Evolutionary conservation across 805 yeast species (phyloP), one percentile per base, ranked within the genome.

Genomic region (Monosporozyma solicola): DNA sequence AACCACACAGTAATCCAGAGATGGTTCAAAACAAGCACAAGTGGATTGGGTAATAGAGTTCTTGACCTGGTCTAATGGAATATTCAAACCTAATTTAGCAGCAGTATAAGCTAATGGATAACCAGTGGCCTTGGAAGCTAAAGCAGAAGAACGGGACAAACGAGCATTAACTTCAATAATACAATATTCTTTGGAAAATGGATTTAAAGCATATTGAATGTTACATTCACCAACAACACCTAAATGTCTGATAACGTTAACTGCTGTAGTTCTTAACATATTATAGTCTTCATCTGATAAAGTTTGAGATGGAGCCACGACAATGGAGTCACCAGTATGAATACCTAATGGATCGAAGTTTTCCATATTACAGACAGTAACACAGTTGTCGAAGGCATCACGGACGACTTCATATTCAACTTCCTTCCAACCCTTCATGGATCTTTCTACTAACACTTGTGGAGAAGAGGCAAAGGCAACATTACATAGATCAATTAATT

Each of bases 201-300:
- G 98, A 68, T 92, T 87, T 68, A 92, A 79, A 51, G 98, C 97
- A 68, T 92, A 92, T 73, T 92, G 99, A 65, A 92, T 89, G 76
- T 92, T 92, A 79, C 99, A 92, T 77, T 92, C 99, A 78, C 99
- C 99, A 68, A 92, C 98, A 68, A 92, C 99, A 65, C 98, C 98
- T 65, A 92, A 78, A 69, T 92, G 99, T 72, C 98, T 84, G 62
- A 92, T 94, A 58, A 92, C 96, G 59, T 92, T 94, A 61, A 94
- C 94, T 48, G 99, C 99, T 47, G 99, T 89, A 50, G 97, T 86
- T 76, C 99, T 84, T 68, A 92, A 79, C 98, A 94, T 94, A 75
- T 92, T 88, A 76, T 91, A 92, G 66, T 92, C 99, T 70, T 88
- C 97, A 69, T 92, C 98, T 20, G 96, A 86, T 59, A 92, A 76